Percentiles rank a stretch among this genome's conserved stretches.
Evolutionary conservation across 176 grass and related monocot genomes (phyloP).

Genomic region (Raddia distichophylla): DNA sequence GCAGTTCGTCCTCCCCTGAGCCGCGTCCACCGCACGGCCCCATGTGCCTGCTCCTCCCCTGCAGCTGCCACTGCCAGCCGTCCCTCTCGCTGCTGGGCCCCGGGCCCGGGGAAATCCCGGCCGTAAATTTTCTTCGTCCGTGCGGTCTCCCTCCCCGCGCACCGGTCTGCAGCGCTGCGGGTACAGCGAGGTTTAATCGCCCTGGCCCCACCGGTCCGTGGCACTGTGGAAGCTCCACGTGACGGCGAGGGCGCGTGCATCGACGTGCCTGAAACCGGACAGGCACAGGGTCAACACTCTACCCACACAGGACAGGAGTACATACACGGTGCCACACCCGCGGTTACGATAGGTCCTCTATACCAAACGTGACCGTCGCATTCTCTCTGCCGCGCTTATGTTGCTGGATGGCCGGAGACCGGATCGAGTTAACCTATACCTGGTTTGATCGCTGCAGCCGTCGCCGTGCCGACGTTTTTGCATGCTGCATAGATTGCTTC

Average conservation of each 20-base stretch:
- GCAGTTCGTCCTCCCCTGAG: not conserved
- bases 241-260: not conserved
- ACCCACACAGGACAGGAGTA: too few relatives aligned
- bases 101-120: not conserved
- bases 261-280: not conserved
- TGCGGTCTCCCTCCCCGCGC: not conserved
- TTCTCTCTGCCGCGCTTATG: not conserved
- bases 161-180: not conserved
- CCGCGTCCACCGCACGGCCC: not conserved
- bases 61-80: not conserved
- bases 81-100: not conserved
- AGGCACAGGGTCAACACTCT: constrained; percentile 28
- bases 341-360: not conserved
- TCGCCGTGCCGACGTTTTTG: too few relatives aligned
- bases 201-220: not conserved
- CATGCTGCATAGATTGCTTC: too few relatives aligned
- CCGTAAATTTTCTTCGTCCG: not conserved
- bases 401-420: not conserved
- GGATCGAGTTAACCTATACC: not conserved
- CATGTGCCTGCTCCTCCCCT: not conserved
- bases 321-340: not conserved
- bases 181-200: not conserved
- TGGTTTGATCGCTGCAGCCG: too few relatives aligned
- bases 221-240: too few relatives aligned
- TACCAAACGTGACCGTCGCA: not conserved